phyloP scores from a whole-genome alignment of 208 protist species.

The Naegleria fowleri region DNA sequence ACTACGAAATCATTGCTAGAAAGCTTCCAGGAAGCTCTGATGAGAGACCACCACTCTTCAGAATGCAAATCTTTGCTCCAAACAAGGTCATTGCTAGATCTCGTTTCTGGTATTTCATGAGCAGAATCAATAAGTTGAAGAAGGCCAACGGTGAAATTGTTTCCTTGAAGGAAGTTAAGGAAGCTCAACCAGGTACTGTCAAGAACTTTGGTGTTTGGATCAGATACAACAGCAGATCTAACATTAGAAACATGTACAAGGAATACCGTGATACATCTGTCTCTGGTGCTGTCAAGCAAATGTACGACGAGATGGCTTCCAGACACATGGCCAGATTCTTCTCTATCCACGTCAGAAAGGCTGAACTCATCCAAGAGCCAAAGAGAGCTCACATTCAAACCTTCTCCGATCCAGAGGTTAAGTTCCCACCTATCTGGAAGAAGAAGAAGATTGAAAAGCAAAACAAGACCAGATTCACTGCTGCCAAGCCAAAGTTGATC shows the following conservation, averaged over 20 bases:
- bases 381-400: not conserved
- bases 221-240: constrained; percentile 94
- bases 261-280: constrained; percentile 96
- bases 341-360: constrained; percentile 92
- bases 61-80: constrained; percentile 95
- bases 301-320: constrained; percentile 94
- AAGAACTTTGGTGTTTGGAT: constrained; percentile 99
- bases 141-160: constrained; percentile 91
- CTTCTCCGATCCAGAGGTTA: not conserved
- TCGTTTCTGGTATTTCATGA: constrained; percentile 99
- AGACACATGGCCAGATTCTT: constrained; percentile 86
- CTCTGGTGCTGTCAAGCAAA: constrained; percentile 87
- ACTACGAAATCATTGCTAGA: constrained; percentile 91
- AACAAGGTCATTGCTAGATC: constrained; percentile 95
- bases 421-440: not conserved
- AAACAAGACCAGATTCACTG: not conserved
- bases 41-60: constrained; percentile 89
- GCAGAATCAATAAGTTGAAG: constrained; percentile 95
- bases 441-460: not conserved
- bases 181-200: constrained; percentile 81
- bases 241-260: constrained; percentile 99
- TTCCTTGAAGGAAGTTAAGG: constrained; percentile 82
- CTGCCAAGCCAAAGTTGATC: not conserved
- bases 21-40: constrained; percentile 79
- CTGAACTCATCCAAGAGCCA: constrained; percentile 69